Evolutionary conservation across 1,284 basidiomycete genomes (phyloP), one percentile per base, ranked within the genome.

Genomic region (Fomitopsis pinicola): DNA sequence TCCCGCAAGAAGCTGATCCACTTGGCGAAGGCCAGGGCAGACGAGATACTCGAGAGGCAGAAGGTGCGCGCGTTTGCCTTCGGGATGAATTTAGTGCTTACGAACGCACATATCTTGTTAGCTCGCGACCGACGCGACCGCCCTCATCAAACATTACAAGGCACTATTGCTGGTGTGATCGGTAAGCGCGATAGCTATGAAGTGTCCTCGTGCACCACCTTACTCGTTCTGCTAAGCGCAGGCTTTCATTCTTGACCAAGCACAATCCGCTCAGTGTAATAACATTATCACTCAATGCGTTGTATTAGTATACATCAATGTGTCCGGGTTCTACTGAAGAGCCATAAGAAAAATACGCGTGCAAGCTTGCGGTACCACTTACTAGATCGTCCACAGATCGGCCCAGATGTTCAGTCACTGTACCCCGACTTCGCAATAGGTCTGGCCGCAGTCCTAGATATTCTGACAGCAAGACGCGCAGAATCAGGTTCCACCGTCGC

Each of bases 401-500:
- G 17, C 60, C 44, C 38, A 42, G 26, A 17, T 57, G 55, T 15
- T 60, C 59, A 4, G 61, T 44, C 12, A 42, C 55, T 2, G 58
- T 53, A 55, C 48, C 56, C 35, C 48, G 54, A 42, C 15, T 55
- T 17, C 19, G 30, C 42, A 54, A 19, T 10, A 54, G n/a, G 22
- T 75, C 72, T 0, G 88, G 84, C 66, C 74, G 77, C 50, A 99
- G 77, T 38, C 89, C 85, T 12, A 99, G 82, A 73, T 99, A 99
- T 76, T 98, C 96, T 1, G 91, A 83, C 66, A 94, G 83, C 69
- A 97, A 95, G 0, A 97, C 84, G 33, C 97, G 84, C 59, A 98
- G 73, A 48, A 99, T 83, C 57, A 95, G 79, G 68, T 92, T 91
- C 97, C 97, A 98, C 35, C 91, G 83, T 53, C 89, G 83, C 81